Conservation (phyloP, 176 grass and related monocot genomes). For the Musa itinerans region DNA sequence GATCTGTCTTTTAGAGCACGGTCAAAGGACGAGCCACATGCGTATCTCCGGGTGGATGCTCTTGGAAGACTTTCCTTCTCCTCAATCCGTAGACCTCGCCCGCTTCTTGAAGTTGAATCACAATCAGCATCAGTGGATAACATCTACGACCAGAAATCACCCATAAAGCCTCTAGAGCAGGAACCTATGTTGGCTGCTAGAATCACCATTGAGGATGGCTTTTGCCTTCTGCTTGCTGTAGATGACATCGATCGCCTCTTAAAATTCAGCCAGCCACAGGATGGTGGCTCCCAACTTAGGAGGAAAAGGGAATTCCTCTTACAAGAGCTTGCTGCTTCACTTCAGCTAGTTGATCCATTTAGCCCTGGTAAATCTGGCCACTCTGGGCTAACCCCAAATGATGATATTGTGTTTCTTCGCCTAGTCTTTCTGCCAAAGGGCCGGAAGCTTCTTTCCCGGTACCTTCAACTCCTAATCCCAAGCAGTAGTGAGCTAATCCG, state of each 20-base stretch:
- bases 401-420: conserved; percentile 74
- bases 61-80: conserved; percentile 76
- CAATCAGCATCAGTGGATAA: conserved; percentile 27
- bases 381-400: conserved; percentile 27
- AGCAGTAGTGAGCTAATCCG: conserved; percentile 37
- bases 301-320: conserved; percentile 59
- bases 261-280: conserved; percentile 59
- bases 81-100: conserved; percentile 69
- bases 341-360: conserved; percentile 74
- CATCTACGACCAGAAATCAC: conserved; percentile 38
- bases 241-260: conserved; percentile 72
- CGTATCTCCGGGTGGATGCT: conserved; percentile 79
- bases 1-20: conserved; percentile 41
- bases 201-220: conserved; percentile 69
- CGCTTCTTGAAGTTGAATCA: conserved; percentile 74
- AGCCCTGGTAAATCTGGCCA: conserved; percentile 31
- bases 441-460: conserved; percentile 52
- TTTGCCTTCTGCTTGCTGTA: conserved; percentile 64
- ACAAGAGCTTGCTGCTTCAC: conserved; percentile 51
- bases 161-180: conserved; percentile 56
- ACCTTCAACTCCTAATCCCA: conserved; percentile 42
- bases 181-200: conserved; percentile 81
- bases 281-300: conserved; percentile 55
- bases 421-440: conserved; percentile 68
- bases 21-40: conserved; percentile 65